Evolutionary conservation across 257 asterid genomes (phyloP).

Genomic region (Buddleja alternifolia): DNA sequence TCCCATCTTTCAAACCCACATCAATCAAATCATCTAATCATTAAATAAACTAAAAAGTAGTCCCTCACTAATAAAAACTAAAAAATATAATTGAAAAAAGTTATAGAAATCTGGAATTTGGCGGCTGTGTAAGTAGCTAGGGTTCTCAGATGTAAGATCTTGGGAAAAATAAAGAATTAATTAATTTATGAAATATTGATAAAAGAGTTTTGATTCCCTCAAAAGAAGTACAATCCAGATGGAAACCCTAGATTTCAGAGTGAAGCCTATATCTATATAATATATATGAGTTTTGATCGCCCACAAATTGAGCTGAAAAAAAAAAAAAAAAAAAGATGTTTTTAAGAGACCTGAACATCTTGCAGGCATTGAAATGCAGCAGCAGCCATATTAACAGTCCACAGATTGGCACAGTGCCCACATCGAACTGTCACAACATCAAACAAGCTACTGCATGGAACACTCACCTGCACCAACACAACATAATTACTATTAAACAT

Average conservation of each 20-base stretch:
- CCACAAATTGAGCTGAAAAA: constrained; percentile 56
- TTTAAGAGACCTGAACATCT: constrained; percentile 53
- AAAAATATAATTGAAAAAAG: constrained; percentile 1
- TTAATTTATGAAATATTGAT: neutral
- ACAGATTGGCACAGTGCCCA: constrained; percentile 84
- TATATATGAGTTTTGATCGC: constrained; percentile 33
- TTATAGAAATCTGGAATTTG: constrained; percentile 37
- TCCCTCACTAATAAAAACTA: neutral
- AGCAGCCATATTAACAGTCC: constrained; percentile 93
- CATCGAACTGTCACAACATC: constrained; percentile 93
- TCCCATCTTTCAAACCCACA: neutral
- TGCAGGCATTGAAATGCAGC: constrained; percentile 73
- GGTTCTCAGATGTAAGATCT: constrained; percentile 36
- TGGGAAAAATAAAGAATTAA: neutral
- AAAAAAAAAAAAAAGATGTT: constrained; percentile 9
- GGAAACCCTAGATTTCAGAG: constrained; percentile 70
- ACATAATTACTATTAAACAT: too few species aligned
- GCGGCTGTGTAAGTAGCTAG: constrained; percentile 47
- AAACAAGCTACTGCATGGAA: constrained; percentile 79
- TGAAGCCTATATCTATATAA: constrained; percentile 26
- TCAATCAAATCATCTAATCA: constrained; percentile 50
- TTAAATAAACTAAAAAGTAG: constrained; percentile 16
- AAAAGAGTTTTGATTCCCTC: constrained; percentile 48
- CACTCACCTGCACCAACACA: constrained; percentile 67
- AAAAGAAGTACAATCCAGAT: constrained; percentile 48